Conservation (phyloP, 2,329 filamentous ascomycete genomes). For the Pestalotiopsis sp. region DNA sequence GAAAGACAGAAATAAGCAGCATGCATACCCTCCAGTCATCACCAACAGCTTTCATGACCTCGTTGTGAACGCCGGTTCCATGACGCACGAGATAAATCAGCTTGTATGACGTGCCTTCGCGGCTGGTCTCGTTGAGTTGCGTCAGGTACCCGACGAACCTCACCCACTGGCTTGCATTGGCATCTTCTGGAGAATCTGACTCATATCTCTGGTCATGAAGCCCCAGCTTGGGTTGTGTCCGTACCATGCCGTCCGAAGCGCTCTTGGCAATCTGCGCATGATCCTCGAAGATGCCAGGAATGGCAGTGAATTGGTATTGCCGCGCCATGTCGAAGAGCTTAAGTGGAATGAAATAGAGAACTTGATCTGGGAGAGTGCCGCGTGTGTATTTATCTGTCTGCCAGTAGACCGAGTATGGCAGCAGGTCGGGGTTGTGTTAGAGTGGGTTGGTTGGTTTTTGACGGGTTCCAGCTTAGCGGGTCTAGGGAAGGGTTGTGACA, state of each 20-base stretch:
- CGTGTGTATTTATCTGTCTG: too few relatives aligned
- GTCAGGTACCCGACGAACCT: slow-evolving; percentile 12
- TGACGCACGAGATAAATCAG: slow-evolving; percentile 18
- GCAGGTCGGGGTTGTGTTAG: too few relatives aligned
- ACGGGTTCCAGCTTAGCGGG: too few relatives aligned
- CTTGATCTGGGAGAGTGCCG: too few relatives aligned
- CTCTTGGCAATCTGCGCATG: not conserved
- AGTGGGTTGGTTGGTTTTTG: too few relatives aligned
- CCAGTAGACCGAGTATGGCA: too few relatives aligned
- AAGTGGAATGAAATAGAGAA: too few relatives aligned
- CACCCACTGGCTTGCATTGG: not conserved
- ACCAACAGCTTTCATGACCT: slow-evolving; percentile 16
- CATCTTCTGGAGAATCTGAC: fast-evolving
- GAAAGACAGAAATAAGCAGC: not conserved
- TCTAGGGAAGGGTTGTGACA: too few relatives aligned
- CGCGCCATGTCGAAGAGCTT: too few relatives aligned
- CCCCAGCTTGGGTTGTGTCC: not conserved
- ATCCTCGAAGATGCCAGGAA: slow-evolving; percentile 4
- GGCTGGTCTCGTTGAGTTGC: slow-evolving; percentile 7
- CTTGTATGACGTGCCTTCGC: slow-evolving; percentile 16
- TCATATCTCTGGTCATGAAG: not conserved
- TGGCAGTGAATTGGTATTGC: not conserved
- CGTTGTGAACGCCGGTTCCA: slow-evolving; percentile 16
- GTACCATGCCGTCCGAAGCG: not conserved
- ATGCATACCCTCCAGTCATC: slow-evolving; percentile 14